These are phyloP conservation scores for Paramyrothecium roridum DNA, from an alignment of 2,329 filamentous ascomycete genomes.

Conservation along the genomic window DNA sequence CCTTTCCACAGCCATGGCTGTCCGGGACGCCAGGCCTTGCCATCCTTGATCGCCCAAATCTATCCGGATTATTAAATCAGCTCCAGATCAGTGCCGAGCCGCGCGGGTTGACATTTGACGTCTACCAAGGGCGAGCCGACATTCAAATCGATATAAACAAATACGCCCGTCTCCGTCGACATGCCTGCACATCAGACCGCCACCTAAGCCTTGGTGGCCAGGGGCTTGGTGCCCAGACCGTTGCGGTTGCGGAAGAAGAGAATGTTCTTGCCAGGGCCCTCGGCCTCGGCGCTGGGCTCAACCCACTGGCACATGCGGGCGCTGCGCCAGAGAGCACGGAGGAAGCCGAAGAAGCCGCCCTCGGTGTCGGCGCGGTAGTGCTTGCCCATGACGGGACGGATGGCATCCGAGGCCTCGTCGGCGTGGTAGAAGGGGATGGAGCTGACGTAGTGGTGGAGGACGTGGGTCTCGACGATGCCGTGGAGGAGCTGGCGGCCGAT, in stretches of 20 bases:
- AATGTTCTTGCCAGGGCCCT: conserved; percentile 78
- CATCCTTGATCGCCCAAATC: background rate
- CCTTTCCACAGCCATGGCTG: background rate
- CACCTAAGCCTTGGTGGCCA: conserved; percentile 13
- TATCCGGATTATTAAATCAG: background rate
- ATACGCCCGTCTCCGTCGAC: background rate
- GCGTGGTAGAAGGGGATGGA: conserved; percentile 96
- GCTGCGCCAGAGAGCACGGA: conserved; percentile 76
- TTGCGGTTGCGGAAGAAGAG: conserved; percentile 96
- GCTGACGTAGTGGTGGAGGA: conserved; percentile 96
- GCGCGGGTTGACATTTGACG: no score
- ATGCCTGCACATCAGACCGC: background rate
- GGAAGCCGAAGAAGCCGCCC: conserved; percentile 77
- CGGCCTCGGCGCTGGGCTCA: conserved; percentile 79
- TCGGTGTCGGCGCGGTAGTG: conserved; percentile 86
- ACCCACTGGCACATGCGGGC: conserved; percentile 95
- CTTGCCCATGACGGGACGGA: conserved; percentile 90
- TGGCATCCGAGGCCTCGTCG: conserved; percentile 89
- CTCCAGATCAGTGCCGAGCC: background rate
- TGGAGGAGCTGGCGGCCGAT: conserved; percentile 87
- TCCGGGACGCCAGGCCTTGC: background rate
- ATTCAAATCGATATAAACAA: background rate
- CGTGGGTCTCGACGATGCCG: conserved; percentile 96
- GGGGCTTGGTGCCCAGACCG: conserved; percentile 63
- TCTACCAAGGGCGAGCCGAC: no score